A percentile compares a stretch with the other conserved stretches of the same genome.
Evolutionary conservation across 495 filamentous ascomycete species (phyloP).

Genomic region (Endocarpon pusillum): DNA sequence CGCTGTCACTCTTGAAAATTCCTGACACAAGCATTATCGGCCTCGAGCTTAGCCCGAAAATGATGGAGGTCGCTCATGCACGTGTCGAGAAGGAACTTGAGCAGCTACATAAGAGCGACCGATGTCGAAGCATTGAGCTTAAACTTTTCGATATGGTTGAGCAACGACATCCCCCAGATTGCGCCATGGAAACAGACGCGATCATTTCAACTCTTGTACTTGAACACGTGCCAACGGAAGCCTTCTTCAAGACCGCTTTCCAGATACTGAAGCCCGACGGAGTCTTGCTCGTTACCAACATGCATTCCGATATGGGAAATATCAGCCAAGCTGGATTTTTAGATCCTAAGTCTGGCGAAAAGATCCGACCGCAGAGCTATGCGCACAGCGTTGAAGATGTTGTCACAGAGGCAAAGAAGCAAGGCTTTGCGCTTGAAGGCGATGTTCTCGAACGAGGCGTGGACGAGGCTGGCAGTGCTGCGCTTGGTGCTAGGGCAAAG

Average conservation of each 20-base stretch:
- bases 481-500: conserved; percentile 37
- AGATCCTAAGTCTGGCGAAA: conserved; percentile 34
- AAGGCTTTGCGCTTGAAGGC: conserved; percentile 31
- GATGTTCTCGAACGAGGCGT: conserved; percentile 32
- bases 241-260: conserved; percentile 37
- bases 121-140: too few species aligned
- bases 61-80: conserved; percentile 38
- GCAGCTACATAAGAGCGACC: not conserved
- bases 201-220: conserved; percentile 50
- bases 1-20: conserved; percentile 31
- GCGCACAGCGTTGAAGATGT: conserved; percentile 38
- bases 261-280: conserved; percentile 32
- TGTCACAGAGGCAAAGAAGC: conserved; percentile 30
- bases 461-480: conserved; percentile 28
- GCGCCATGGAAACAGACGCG: conserved; percentile 19
- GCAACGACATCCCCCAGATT: conserved; percentile 9
- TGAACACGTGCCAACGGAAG: conserved; percentile 43
- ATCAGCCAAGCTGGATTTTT: conserved; percentile 52
- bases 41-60: conserved; percentile 32
- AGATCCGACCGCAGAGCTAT: conserved; percentile 47
- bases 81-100: conserved; percentile 7
- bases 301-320: conserved; percentile 54
- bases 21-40: conserved; percentile 22
- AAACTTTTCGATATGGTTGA: conserved; percentile 22
- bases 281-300: conserved; percentile 48